phyloP scores from a whole-genome alignment of 768 basidiomycete species.

The Piloderma croceum region DNA sequence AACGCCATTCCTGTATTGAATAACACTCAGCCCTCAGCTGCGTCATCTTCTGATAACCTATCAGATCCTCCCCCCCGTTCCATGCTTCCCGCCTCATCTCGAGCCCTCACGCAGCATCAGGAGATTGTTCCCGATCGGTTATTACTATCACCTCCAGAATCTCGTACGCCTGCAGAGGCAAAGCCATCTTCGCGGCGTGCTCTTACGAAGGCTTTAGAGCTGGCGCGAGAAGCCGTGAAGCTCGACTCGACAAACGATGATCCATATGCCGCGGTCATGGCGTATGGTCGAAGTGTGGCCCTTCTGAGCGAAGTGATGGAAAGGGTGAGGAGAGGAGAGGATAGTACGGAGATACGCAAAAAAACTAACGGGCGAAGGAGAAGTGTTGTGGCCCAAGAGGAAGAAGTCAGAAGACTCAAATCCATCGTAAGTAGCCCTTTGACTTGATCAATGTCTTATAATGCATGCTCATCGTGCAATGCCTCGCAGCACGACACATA shows the following conservation, averaged over 20 bases:
- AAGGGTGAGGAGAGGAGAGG: constrained; percentile 79
- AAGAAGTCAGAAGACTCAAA: constrained; percentile 80
- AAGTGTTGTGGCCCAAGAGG: constrained; percentile 85
- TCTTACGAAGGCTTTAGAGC: constrained; percentile 77
- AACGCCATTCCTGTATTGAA: constrained; percentile 30
- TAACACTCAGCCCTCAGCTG: constrained; percentile 23
- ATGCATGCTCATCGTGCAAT: constrained; percentile 12
- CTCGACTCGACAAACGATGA: constrained; percentile 86
- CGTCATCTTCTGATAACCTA: constrained; percentile 42
- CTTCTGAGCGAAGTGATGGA: constrained; percentile 91
- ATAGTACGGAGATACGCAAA: constrained; percentile 60
- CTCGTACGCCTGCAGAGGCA: constrained; percentile 43
- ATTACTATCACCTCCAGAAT: constrained; percentile 39
- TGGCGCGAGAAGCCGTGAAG: constrained; percentile 85
- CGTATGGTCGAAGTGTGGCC: constrained; percentile 82
- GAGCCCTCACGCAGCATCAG: constrained; percentile 27
- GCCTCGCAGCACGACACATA: constrained; percentile 82
- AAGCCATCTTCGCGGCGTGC: constrained; percentile 77
- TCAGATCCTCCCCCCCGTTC: constrained; percentile 56
- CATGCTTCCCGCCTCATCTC: constrained; percentile 38
- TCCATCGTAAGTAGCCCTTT: constrained; percentile 71
- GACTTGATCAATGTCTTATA: constrained; percentile 7
- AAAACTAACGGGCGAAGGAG: constrained; percentile 57
- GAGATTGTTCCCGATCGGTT: constrained; percentile 41
- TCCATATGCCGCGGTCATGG: constrained; percentile 82